Percentiles rank a stretch among this genome's conserved stretches.
Conservation (phyloP, 2,329 filamentous ascomycete species). For the Zymoseptoria ardabiliae region DNA sequence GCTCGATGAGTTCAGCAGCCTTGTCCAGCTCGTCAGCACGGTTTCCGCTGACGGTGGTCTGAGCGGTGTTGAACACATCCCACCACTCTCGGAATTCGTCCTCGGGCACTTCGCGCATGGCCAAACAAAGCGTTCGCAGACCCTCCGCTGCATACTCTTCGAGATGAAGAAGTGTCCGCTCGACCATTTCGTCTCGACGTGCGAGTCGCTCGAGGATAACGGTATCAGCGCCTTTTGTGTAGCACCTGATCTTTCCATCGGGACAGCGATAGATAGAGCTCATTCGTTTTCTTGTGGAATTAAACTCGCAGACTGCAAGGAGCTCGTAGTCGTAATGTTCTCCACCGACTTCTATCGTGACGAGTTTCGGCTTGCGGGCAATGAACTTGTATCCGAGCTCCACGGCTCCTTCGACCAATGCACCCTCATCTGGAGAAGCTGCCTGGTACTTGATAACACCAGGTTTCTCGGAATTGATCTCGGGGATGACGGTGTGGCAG, state of each 20-base stretch:
- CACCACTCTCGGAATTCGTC: slow-evolving; percentile 84
- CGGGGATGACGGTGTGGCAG: slow-evolving; percentile 96
- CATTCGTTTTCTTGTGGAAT: slow-evolving; percentile 95
- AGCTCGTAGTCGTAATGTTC: slow-evolving; percentile 76
- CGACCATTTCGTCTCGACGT: slow-evolving; percentile 71
- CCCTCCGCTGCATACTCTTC: slow-evolving; percentile 98
- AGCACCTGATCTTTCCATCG: slow-evolving; percentile 87
- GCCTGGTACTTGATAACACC: slow-evolving; percentile 94
- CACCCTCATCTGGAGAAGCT: slow-evolving; percentile 92
- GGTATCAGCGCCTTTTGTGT: slow-evolving; percentile 95
- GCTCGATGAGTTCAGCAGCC: slow-evolving; percentile 90
- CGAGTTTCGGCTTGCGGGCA: slow-evolving; percentile 79
- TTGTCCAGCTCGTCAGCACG: slow-evolving; percentile 94
- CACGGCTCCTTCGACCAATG: slow-evolving; percentile 87
- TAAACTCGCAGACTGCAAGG: slow-evolving; percentile 97
- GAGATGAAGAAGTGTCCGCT: slow-evolving; percentile 86
- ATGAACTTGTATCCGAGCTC: slow-evolving; percentile 81
- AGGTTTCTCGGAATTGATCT: slow-evolving; percentile 68
- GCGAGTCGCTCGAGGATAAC: slow-evolving; percentile 89
- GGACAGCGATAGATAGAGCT: slow-evolving; percentile 95
- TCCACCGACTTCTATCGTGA: slow-evolving; percentile 72
- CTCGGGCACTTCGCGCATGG: slow-evolving; percentile 87
- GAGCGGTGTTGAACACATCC: slow-evolving; percentile 75
- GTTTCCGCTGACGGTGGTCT: slow-evolving; percentile 85
- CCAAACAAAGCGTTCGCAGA: slow-evolving; percentile 85